Conservation (phyloP, 192 early-diverging fungal genomes). For the Coemansia sp. region DNA sequence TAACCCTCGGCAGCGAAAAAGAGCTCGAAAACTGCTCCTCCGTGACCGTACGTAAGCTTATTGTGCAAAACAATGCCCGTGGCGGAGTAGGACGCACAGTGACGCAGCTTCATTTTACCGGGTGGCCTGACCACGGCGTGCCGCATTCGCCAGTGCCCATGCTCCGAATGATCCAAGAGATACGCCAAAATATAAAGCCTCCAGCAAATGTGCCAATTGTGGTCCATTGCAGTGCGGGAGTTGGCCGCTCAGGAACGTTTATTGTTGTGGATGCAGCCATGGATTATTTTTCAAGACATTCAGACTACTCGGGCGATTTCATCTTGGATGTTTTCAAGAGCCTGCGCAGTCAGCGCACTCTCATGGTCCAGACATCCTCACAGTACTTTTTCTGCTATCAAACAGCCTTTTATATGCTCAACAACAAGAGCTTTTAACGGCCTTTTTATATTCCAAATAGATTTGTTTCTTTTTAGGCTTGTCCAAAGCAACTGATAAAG, state of each 20-base stretch:
- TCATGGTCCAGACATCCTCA: constrained; percentile 75
- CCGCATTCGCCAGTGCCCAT: constrained; percentile 58
- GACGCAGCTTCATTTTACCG: constrained; percentile 70
- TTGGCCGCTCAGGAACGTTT: constrained; percentile 50
- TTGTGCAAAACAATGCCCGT: constrained; percentile 21
- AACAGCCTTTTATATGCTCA: constrained; percentile 41
- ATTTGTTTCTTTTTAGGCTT: too few relatives aligned
- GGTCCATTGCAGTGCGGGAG: constrained; percentile 55
- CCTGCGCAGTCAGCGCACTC: constrained; percentile 70
- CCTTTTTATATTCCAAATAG: too few relatives aligned
- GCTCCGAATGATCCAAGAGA: constrained; percentile 30
- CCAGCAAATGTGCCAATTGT: constrained; percentile 27
- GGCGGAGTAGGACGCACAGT: constrained; percentile 44
- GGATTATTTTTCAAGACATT: constrained; percentile 17
- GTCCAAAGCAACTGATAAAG: too few relatives aligned
- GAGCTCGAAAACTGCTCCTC: constrained; percentile 52
- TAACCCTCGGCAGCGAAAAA: constrained; percentile 40
- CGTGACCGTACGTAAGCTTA: constrained; percentile 34
- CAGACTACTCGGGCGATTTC: constrained; percentile 57
- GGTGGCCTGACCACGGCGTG: constrained; percentile 83
- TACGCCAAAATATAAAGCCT: constrained; percentile 10
- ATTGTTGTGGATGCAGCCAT: constrained; percentile 42
- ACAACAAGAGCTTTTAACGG: background rate
- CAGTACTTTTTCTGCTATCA: constrained; percentile 84
- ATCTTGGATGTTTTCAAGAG: constrained; percentile 58